A percentile compares a stretch with the other conserved stretches of the same genome.
These are phyloP conservation scores for Aureobasidium sp. DNA, from an alignment of 2,329 filamentous ascomycete genomes.

Conservation along the genomic window DNA sequence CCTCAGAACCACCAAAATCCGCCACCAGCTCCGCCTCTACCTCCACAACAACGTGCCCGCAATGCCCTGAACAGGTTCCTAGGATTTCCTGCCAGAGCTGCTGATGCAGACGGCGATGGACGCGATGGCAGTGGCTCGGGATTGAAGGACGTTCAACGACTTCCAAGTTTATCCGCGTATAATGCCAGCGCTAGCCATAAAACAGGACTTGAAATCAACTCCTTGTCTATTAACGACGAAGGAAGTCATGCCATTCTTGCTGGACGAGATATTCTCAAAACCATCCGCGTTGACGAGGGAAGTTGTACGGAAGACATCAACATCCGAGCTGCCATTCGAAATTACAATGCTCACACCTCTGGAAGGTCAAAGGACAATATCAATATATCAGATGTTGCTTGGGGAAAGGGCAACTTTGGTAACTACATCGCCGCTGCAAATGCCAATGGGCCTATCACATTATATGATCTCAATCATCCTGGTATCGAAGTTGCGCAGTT, in stretches of 20 bases:
- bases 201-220: slow-evolving; percentile 54
- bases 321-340: slow-evolving; percentile 51
- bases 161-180: slow-evolving; percentile 13
- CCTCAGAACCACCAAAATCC: slow-evolving; percentile 5
- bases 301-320: slow-evolving; percentile 55
- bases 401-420: slow-evolving; percentile 54
- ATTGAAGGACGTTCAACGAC: slow-evolving; percentile 8
- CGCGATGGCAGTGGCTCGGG: slow-evolving; percentile 25
- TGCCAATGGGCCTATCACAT: slow-evolving; percentile 55
- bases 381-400: slow-evolving; percentile 58
- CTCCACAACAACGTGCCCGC: slow-evolving; percentile 17
- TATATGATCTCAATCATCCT: slow-evolving; percentile 55
- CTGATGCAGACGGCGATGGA: slow-evolving; percentile 30
- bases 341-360: slow-evolving; percentile 22
- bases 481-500: slow-evolving; percentile 53
- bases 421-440: slow-evolving; percentile 56
- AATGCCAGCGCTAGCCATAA: slow-evolving; percentile 52
- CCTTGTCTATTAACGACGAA: slow-evolving; percentile 55
- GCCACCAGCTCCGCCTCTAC: slow-evolving; percentile 15
- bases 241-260: slow-evolving; percentile 56
- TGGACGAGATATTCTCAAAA: slow-evolving; percentile 59
- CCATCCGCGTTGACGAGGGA: slow-evolving; percentile 49
- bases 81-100: slow-evolving; percentile 43
- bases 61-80: slow-evolving; percentile 43
- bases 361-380: slow-evolving; percentile 38